These are phyloP conservation scores for Pyrenochaeta sp. DNA, from an alignment of 2,329 filamentous ascomycete species.

Conservation along the genomic window DNA sequence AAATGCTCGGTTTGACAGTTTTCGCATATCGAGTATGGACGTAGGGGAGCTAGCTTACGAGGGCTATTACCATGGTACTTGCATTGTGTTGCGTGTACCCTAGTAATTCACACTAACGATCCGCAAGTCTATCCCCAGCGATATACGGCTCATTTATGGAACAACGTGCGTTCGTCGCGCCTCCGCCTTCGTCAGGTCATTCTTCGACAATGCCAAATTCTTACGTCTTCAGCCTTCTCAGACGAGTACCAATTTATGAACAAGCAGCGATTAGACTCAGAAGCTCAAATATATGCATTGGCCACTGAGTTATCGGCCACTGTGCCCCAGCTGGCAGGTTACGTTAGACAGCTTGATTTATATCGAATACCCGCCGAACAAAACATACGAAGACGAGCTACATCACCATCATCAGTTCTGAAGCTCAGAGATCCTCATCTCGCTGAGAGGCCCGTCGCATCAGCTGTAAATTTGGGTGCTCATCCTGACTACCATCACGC, in stretches of 20 bases:
- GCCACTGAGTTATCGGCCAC: constrained; percentile 35
- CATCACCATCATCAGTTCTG: background rate
- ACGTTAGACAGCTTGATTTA: constrained; percentile 14
- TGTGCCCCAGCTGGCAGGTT: constrained; percentile 34
- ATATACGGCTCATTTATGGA: constrained; percentile 36
- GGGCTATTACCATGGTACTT: constrained; percentile 30
- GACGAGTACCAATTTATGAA: constrained; percentile 4
- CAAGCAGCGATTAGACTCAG: constrained; percentile 16
- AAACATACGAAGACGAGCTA: background rate
- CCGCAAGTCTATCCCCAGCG: constrained; percentile 25
- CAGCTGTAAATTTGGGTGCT: background rate
- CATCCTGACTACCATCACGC: background rate
- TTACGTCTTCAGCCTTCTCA: background rate
- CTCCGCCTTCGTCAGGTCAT: constrained; percentile 35
- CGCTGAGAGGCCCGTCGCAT: background rate
- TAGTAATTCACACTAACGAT: background rate
- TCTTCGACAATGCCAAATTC: constrained; percentile 21
- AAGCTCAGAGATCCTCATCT: background rate
- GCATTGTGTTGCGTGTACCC: background rate
- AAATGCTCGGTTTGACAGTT: constrained; percentile 16
- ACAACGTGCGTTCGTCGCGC: constrained; percentile 33
- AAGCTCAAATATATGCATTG: constrained; percentile 15
- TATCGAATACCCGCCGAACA: background rate
- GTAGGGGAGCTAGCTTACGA: constrained; percentile 23
- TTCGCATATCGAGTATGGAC: constrained; percentile 8